Evolutionary conservation across 805 yeast genomes (phyloP).

Genomic region (Wickerhamiella australiensis): DNA sequence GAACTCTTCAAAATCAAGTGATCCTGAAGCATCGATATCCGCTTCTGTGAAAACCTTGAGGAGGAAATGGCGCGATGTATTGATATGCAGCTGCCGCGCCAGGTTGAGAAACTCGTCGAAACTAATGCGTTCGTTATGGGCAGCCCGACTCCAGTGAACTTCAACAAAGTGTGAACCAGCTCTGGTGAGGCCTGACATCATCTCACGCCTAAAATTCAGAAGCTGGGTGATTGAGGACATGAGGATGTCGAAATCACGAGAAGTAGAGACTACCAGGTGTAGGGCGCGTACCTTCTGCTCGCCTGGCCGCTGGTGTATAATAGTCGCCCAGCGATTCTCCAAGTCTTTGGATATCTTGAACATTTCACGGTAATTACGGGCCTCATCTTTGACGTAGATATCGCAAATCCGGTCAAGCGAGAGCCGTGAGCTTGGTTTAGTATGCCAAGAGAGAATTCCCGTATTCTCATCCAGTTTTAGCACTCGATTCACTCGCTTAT

Average conservation of each 20-base stretch:
- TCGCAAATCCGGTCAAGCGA: slow-evolving; percentile 53
- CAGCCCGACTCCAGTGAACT: slow-evolving; percentile 43
- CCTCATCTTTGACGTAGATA: slow-evolving; percentile 53
- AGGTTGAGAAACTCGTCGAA: slow-evolving; percentile 59
- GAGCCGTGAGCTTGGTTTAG: slow-evolving; percentile 33
- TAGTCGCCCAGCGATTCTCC: slow-evolving; percentile 63
- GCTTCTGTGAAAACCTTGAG: slow-evolving; percentile 41
- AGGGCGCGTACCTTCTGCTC: slow-evolving; percentile 59
- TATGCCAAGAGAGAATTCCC: slow-evolving; percentile 50
- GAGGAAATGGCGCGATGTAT: slow-evolving; percentile 46
- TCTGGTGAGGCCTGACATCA: slow-evolving; percentile 50
- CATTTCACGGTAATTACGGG: slow-evolving; percentile 77
- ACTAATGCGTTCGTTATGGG: slow-evolving; percentile 26
- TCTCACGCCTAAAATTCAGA: slow-evolving; percentile 43
- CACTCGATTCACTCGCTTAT: slow-evolving; percentile 47
- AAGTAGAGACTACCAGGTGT: slow-evolving; percentile 56
- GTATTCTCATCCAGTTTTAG: slow-evolving; percentile 45
- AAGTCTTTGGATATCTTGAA: slow-evolving; percentile 57
- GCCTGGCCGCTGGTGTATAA: slow-evolving; percentile 52
- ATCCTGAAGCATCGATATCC: slow-evolving; percentile 38
- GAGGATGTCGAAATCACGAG: slow-evolving; percentile 42
- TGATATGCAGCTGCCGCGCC: slow-evolving; percentile 57
- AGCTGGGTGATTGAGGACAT: slow-evolving; percentile 44
- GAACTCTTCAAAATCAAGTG: slow-evolving; percentile 60
- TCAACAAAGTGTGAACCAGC: slow-evolving; percentile 52